A percentile compares a stretch with the other conserved stretches of the same genome.
Evolutionary conservation across 2,329 filamentous ascomycete genomes (phyloP).

Genomic region (Gremmenia infestans): DNA sequence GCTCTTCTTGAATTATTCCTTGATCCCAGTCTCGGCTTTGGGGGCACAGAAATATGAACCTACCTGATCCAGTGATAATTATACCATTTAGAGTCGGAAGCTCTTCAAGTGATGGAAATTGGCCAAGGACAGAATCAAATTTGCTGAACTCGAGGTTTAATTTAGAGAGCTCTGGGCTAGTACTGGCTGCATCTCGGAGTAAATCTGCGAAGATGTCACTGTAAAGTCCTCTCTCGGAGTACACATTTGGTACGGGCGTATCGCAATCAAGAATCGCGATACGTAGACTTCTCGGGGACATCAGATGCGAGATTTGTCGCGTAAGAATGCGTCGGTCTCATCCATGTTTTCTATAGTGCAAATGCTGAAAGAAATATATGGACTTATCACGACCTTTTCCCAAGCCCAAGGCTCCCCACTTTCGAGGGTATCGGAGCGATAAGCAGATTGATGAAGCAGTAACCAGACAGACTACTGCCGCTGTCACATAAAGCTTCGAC

Average conservation of each 20-base stretch:
- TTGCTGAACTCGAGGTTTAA: conserved; percentile 25
- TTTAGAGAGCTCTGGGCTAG: neutral
- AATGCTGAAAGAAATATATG: too few relatives aligned
- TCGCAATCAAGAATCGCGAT: conserved; percentile 18
- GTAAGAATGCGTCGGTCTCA: too few relatives aligned
- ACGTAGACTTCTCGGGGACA: conserved; percentile 11
- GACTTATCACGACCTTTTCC: too few relatives aligned
- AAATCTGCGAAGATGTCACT: conserved; percentile 15
- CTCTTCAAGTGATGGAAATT: conserved; percentile 31
- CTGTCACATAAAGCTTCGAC: too few relatives aligned
- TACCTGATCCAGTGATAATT: conserved; percentile 36
- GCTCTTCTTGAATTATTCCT: neutral
- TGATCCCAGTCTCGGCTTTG: neutral
- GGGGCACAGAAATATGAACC: neutral
- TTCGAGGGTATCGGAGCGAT: too few relatives aligned
- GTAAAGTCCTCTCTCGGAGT: conserved; percentile 10
- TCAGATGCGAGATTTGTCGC: neutral
- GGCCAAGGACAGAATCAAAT: conserved; percentile 33
- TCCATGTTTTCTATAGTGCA: too few relatives aligned
- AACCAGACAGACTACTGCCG: too few relatives aligned
- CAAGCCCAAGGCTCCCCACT: too few relatives aligned
- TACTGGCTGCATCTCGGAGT: conserved; percentile 8
- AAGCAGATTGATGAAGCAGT: too few relatives aligned
- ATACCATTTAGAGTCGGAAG: conserved; percentile 33
- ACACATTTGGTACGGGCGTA: conserved; percentile 18